Base-by-base conservation (phyloP, 2,329 filamentous ascomycete species). In the Akanthomyces muscarius region DNA sequence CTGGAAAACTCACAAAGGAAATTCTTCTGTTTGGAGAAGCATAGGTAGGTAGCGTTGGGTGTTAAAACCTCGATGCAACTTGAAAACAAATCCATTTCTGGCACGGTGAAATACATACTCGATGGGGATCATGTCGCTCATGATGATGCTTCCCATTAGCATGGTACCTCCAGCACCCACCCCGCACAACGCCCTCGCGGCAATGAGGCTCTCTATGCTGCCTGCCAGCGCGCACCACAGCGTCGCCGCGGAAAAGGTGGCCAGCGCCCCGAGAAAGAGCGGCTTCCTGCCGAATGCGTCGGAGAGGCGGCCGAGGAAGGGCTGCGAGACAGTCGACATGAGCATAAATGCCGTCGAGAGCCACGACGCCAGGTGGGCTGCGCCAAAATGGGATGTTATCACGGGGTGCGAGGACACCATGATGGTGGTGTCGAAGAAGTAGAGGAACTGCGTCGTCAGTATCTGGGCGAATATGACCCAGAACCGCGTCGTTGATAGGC, bases 361-460 rank as follows among this genome's bases (percentile, higher is more conserved):
- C 91, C 91, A 95, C 2, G 90, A 92, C 4, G 91, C 91, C 53
- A 86, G 86, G 72, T 94, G 91, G 38, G 89, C 89, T 51, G 88
- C 84, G 65, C 87, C 79, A 74, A 94, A 94, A 72, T 93, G 86
- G 0, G 89, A 92, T 0, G 90, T 92, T 64, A 94, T 92, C 61
- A 91, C 89, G 0, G 90, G 90, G 73, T 95, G 90, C 47, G 84
- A 88, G 2, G 89, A 91, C 4, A 89, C 89, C 89, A 94, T 92
- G 67, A 94, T 83, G 4, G 90, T 94, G 10, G 84, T 83, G 76
- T 94, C 91, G 70, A 94, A 94, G 71, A 81, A 86, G 45, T 78
- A 76, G 18, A 87, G 78, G 65, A 88, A 83, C 69, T 84, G 84
- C 5, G 80, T 79, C 18, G 81, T 70, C 64, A 89, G 74, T 53